Evolutionary conservation across 306 rosid species (phyloP).

Genomic region (Quercus glauca): DNA sequence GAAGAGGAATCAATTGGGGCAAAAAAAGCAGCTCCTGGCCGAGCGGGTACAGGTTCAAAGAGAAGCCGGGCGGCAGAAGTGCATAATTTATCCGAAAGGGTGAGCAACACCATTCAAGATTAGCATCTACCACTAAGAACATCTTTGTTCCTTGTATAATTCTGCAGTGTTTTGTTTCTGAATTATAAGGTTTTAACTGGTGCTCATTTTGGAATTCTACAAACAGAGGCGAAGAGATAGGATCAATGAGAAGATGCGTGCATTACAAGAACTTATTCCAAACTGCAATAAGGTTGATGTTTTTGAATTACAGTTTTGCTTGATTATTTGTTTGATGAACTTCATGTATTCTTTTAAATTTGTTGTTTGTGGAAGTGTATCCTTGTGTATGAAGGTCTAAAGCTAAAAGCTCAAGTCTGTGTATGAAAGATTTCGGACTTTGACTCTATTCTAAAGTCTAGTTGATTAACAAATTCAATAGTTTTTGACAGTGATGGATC

Average conservation of each 20-base stretch:
- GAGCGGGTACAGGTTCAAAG: conserved; percentile 53
- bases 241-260: conserved; percentile 92
- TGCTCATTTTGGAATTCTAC: conserved; percentile 20
- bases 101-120: conserved; percentile 35
- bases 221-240: conserved; percentile 78
- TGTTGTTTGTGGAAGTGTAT: conserved; percentile 4
- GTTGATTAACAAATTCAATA: conserved; percentile 6
- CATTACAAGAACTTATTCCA: conserved; percentile 86
- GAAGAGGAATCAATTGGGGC: conserved; percentile 66
- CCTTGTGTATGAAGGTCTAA: conserved; percentile 5
- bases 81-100: conserved; percentile 94
- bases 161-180: conserved; percentile 16
- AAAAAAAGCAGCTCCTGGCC: conserved; percentile 40
- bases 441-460: conserved; percentile 11
- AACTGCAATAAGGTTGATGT: conserved; percentile 78
- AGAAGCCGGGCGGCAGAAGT: conserved; percentile 85
- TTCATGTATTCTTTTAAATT: conserved; percentile 4
- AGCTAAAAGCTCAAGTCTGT: conserved; percentile 16
- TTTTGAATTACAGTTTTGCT: conserved; percentile 9
- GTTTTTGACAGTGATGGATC: background rate
- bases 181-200: conserved; percentile 19
- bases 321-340: conserved; percentile 1
- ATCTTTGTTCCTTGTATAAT: conserved; percentile 6
- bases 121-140: background rate
- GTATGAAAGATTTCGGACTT: conserved; percentile 13